Conservation (phyloP, 1,284 basidiomycete species). For the Trichosporon asahii region DNA sequence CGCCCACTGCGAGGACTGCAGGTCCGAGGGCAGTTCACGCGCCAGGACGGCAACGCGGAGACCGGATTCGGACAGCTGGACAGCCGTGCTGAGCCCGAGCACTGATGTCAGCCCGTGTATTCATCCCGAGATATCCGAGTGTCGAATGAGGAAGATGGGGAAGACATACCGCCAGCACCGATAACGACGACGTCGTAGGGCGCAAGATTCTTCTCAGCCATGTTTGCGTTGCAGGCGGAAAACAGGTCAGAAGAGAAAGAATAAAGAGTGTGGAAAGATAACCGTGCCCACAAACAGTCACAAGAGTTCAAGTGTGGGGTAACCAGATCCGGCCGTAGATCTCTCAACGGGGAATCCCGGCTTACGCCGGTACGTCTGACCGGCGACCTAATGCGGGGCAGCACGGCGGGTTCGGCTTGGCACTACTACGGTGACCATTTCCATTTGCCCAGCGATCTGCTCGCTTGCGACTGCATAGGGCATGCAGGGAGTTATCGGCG, state of each 20-base stretch:
- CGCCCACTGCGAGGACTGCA: constrained; percentile 61
- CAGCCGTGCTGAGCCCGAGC: constrained; percentile 53
- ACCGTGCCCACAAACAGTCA: neutral
- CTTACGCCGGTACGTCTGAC: neutral
- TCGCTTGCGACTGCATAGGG: too few species aligned
- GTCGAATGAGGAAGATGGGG: constrained; percentile 31
- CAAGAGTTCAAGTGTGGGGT: neutral
- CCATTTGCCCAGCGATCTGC: too few species aligned
- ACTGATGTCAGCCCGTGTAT: constrained; percentile 42
- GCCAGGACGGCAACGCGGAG: constrained; percentile 62
- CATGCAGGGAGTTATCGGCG: neutral
- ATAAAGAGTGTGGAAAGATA: neutral
- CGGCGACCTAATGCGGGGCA: neutral
- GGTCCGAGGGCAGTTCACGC: constrained; percentile 64
- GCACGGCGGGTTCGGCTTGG: neutral
- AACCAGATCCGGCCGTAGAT: neutral
- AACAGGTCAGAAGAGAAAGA: neutral
- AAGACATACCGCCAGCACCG: constrained; percentile 55
- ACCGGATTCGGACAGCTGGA: constrained; percentile 50
- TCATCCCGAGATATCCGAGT: neutral
- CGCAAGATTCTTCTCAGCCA: neutral
- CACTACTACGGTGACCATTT: too few species aligned
- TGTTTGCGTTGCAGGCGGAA: neutral
- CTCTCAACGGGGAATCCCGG: neutral
- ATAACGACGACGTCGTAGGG: constrained; percentile 55